Conservation (phyloP, 2,329 filamentous ascomycete species). For the Colletotrichum shisoi region DNA sequence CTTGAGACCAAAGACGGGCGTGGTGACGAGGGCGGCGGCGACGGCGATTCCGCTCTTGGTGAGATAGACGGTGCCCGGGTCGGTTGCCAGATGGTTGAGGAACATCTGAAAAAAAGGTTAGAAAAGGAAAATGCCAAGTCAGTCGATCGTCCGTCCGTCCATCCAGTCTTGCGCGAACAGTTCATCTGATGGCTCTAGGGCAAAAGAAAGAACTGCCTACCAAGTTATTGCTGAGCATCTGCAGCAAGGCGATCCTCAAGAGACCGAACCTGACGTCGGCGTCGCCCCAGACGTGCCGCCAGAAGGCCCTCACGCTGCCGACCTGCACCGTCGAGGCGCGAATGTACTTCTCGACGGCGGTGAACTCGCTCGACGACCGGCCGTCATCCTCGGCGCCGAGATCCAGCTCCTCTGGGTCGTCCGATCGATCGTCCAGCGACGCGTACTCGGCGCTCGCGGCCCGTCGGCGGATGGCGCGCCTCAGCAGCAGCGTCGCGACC, state of each 20-base stretch:
- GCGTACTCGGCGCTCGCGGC: constrained; percentile 28
- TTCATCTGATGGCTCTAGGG: not conserved
- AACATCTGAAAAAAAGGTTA: constrained; percentile 43
- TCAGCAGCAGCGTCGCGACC: constrained; percentile 44
- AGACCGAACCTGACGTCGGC: constrained; percentile 44
- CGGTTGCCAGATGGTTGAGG: constrained; percentile 44
- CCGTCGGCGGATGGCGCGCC: constrained; percentile 40
- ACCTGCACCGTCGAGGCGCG: not conserved
- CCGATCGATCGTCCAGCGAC: constrained; percentile 9
- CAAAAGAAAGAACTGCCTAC: constrained; percentile 30
- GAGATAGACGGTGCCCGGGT: constrained; percentile 46
- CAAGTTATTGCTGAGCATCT: constrained; percentile 48
- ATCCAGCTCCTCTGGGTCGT: constrained; percentile 36
- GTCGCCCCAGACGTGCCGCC: constrained; percentile 40
- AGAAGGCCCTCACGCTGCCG: constrained; percentile 24
- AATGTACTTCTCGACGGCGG: constrained; percentile 4
- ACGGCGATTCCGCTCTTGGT: constrained; percentile 46
- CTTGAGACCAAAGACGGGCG: constrained; percentile 40
- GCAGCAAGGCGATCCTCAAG: constrained; percentile 45
- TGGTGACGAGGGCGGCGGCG: constrained; percentile 44
- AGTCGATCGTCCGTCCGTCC: not conserved
- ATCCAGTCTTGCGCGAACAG: not conserved
- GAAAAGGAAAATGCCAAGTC: not conserved
- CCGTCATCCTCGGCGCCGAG: constrained; percentile 14
- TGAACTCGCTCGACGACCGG: constrained; percentile 3